Evolutionary conservation across 345 rosid genomes (phyloP), one percentile per base, ranked within the genome.

Genomic region (Excoecaria agallocha): DNA sequence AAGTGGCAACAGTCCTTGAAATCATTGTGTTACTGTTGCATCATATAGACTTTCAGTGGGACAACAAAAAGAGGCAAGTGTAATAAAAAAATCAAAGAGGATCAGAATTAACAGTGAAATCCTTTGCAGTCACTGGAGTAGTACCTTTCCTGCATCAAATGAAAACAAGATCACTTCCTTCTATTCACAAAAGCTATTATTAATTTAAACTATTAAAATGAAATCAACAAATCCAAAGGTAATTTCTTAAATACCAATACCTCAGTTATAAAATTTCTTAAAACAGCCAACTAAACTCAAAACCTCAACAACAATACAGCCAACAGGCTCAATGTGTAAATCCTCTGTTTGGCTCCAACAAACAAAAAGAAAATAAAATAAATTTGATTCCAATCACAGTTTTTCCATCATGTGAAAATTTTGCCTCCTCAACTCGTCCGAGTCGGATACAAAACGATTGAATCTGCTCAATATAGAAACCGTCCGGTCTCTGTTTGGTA

Each of bases 141-240:
- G 6, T 68, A 19, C 45, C 24, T 68, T 72, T 43, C 59, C 87
- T 78, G 83, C 76, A 78, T 51, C 73, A 67, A 73, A 49, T 22
- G 24, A 43, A 57, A 63, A 72, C 4, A 48, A 57, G 6, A 12
- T 22, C 19, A 59, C 7, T 55, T 30, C 52, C 13, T 22, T 12
- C 7, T 41, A 25, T 4, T 20, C 51, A 39, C 16, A 59, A 13
- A 24, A 1, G 5, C 10, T 37, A 35, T 22, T 20, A 12, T 41
- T 17, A 8, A 41, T 66, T 45, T 8, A 35, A 30, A 25, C 13
- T 24, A 19, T 19, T 43, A 20, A 46, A 22, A 71, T 57, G 19
- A n/a, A 70, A 37, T 16, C 43, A 57, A 71, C 30, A n/a, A 22
- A 46, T 9, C 64, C 9, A 48, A 45, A 43, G 4, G 11, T 8